Evolutionary conservation across 2,329 filamentous ascomycete genomes (phyloP).

Genomic region (Phialemonium atrogriseum): DNA sequence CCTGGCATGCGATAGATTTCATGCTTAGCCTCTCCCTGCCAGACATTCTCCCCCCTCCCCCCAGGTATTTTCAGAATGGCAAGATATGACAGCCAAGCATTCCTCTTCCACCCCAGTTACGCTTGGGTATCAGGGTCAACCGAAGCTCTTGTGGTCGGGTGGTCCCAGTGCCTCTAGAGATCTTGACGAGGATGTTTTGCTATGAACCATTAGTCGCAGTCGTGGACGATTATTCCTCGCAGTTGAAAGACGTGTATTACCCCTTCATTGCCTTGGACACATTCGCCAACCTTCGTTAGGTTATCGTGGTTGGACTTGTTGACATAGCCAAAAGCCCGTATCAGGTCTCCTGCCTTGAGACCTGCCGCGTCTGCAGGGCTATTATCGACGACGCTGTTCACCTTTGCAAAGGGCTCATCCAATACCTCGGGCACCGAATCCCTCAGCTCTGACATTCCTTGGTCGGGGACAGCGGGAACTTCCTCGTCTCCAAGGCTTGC

Average conservation of each 20-base stretch:
- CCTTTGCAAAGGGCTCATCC: conserved; percentile 67
- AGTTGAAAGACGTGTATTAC: conserved; percentile 45
- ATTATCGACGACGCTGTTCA: conserved; percentile 69
- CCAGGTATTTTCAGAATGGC: conserved; percentile 55
- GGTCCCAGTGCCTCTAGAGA: conserved; percentile 39
- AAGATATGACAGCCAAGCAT: conserved; percentile 86
- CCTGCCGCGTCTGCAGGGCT: conserved; percentile 82
- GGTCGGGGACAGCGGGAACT: conserved; percentile 21
- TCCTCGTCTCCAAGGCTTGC: conserved; percentile 55
- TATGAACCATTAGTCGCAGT: conserved; percentile 27
- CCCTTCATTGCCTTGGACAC: conserved; percentile 81
- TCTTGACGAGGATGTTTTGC: conserved; percentile 63
- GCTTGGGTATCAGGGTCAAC: conserved; percentile 65
- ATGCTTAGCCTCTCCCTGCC: too few relatives aligned
- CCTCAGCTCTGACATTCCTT: conserved; percentile 17
- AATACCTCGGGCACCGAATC: conserved; percentile 25
- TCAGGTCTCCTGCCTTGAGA: conserved; percentile 68
- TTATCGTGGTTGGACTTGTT: conserved; percentile 80
- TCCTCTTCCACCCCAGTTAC: conserved; percentile 84
- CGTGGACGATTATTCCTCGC: neutral
- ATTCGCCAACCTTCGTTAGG: conserved; percentile 77
- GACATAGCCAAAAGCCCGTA: conserved; percentile 78
- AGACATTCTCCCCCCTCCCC: too few relatives aligned
- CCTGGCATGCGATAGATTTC: too few relatives aligned
- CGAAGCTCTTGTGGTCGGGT: conserved; percentile 48